phyloP scores from a whole-genome alignment of 306 rosid genomes.

The Trifolium repens region DNA sequence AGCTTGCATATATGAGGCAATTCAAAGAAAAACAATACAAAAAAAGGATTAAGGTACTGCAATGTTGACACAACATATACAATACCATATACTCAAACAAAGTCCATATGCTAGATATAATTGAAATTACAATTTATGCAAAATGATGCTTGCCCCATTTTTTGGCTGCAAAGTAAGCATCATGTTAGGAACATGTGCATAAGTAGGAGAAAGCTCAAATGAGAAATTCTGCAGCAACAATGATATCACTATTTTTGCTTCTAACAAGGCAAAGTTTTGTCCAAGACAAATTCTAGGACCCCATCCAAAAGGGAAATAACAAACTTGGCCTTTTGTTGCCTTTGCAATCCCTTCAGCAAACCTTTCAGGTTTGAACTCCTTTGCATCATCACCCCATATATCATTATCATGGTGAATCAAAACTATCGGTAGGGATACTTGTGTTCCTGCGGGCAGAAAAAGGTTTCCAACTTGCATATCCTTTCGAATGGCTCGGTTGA shows the following conservation, averaged over 20 bases:
- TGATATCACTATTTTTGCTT: conserved; percentile 53
- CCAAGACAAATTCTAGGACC: conserved; percentile 35
- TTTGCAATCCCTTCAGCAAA: no score
- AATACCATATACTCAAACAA: no score
- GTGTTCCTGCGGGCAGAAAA: neutral
- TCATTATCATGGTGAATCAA: no score
- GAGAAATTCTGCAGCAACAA: conserved; percentile 46
- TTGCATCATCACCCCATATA: no score
- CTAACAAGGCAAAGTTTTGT: conserved; percentile 43
- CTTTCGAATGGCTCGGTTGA: neutral
- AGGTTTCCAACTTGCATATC: conserved; percentile 17
- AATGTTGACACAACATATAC: no score
- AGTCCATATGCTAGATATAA: no score
- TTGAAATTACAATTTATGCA: conserved; percentile 30
- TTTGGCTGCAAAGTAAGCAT: conserved; percentile 40
- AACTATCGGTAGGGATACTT: neutral
- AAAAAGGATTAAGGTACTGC: no score
- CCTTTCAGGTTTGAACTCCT: no score
- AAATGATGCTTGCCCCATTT: conserved; percentile 43
- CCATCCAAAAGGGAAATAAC: no score
- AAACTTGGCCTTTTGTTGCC: no score
- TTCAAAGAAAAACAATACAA: no score
- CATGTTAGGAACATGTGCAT: conserved; percentile 39
- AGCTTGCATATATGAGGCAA: no score
- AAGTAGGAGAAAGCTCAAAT: conserved; percentile 31